These are phyloP conservation scores for Kluyveromyces wickerhamii DNA, from an alignment of 805 yeast genomes.

Conservation along the genomic window DNA sequence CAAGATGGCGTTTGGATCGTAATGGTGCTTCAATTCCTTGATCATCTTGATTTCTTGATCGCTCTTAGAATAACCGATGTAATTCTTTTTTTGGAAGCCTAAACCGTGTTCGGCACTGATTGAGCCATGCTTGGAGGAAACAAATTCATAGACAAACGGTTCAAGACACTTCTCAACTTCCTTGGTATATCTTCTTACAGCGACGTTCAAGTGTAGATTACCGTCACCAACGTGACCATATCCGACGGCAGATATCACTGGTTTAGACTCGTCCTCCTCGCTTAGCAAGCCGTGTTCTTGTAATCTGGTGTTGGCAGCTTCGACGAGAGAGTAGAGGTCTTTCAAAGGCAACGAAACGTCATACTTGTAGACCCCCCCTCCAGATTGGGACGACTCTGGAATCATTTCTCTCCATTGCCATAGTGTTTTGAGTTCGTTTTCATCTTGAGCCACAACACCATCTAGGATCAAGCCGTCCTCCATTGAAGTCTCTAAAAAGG, in stretches of 20 bases:
- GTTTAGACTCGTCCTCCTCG: conserved; percentile 46
- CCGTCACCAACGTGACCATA: conserved; percentile 99
- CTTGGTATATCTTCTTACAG: conserved; percentile 75
- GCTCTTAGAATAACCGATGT: conserved; percentile 76
- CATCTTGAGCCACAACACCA: conserved; percentile 95
- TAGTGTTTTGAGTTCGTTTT: conserved; percentile 68
- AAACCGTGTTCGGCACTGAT: conserved; percentile 96
- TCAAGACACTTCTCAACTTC: conserved; percentile 75
- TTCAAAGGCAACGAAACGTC: conserved; percentile 88
- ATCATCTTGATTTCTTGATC: conserved; percentile 64
- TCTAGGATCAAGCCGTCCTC: conserved; percentile 79
- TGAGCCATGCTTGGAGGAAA: conserved; percentile 63
- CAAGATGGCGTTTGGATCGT: conserved; percentile 86
- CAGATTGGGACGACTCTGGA: conserved; percentile 78
- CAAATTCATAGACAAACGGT: conserved; percentile 94
- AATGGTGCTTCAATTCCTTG: conserved; percentile 68
- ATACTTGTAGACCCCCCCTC: conserved; percentile 95
- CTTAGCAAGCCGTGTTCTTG: conserved; percentile 50
- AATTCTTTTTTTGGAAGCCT: conserved; percentile 93
- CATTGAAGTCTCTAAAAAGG: conserved; percentile 76
- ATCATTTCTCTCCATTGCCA: conserved; percentile 97
- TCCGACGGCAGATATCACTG: conserved; percentile 86
- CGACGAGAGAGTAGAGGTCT: conserved; percentile 75
- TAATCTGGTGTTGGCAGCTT: conserved; percentile 61
- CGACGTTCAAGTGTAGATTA: conserved; percentile 86